phyloP scores from a whole-genome alignment of 768 basidiomycete genomes.

The Tulasnella sp. region DNA sequence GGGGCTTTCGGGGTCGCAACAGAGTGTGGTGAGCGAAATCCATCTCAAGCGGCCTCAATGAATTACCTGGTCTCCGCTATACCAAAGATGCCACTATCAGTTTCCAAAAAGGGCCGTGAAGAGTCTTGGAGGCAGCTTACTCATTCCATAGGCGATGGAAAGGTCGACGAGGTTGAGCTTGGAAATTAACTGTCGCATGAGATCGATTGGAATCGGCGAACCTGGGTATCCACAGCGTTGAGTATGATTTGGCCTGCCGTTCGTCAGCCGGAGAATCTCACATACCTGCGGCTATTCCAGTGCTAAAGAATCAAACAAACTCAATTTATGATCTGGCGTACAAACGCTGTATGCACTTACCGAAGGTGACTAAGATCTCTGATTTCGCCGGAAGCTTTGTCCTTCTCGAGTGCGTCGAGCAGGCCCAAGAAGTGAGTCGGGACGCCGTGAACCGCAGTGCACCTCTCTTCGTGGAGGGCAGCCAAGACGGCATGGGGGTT shows the following conservation, averaged over 20 bases:
- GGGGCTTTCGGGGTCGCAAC: constrained; percentile 36
- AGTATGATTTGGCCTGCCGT: background rate
- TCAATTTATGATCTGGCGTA: background rate
- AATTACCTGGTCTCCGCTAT: constrained; percentile 21
- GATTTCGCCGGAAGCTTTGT: constrained; percentile 29
- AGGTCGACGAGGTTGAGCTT: constrained; percentile 58
- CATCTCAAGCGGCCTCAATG: background rate
- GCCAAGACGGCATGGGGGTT: constrained; percentile 58
- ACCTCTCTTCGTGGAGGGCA: constrained; percentile 52
- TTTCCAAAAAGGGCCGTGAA: background rate
- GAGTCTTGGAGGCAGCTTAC: too few relatives aligned
- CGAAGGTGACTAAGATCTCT: constrained; percentile 41
- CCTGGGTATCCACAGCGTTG: constrained; percentile 22
- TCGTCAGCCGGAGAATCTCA: background rate
- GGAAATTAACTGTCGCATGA: constrained; percentile 62
- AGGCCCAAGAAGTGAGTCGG: constrained; percentile 78
- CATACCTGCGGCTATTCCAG: constrained; percentile 61
- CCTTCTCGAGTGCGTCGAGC: constrained; percentile 44
- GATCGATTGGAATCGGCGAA: constrained; percentile 62
- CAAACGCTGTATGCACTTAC: constrained; percentile 28
- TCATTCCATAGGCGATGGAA: constrained; percentile 80
- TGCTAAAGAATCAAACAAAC: constrained; percentile 32
- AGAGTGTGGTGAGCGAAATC: background rate
- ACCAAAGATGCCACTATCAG: background rate
- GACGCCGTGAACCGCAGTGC: constrained; percentile 73